phyloP scores from a whole-genome alignment of 176 grass and related monocot species.

The Panicum miliaceum region DNA sequence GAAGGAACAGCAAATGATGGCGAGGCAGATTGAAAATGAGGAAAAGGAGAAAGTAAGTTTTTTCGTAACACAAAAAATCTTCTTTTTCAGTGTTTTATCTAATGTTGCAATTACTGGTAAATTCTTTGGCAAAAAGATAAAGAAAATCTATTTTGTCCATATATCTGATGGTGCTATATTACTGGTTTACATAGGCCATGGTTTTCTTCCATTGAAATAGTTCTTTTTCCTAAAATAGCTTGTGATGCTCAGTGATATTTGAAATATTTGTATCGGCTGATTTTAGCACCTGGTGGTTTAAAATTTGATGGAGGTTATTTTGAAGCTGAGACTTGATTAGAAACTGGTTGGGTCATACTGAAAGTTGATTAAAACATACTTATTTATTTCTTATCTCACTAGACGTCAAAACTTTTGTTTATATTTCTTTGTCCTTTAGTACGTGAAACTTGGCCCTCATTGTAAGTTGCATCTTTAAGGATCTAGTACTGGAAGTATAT shows the following conservation, averaged over 20 bases:
- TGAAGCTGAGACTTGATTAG: not conserved
- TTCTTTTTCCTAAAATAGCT: not conserved
- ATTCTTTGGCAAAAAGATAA: not conserved
- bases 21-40: conserved; percentile 53
- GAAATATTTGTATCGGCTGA: not conserved
- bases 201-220: not conserved
- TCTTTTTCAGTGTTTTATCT: not conserved
- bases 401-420: not conserved
- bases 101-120: not conserved
- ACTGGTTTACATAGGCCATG: not conserved
- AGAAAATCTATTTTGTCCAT: not conserved
- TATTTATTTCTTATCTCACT: not conserved
- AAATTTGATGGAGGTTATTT: not conserved
- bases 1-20: conserved; percentile 56
- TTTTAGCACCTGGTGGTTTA: not conserved
- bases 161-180: not conserved
- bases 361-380: not conserved
- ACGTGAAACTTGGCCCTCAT: not conserved
- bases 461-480: not conserved
- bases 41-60: conserved; percentile 54
- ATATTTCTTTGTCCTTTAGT: not conserved
- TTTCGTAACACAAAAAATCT: not conserved
- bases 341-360: not conserved
- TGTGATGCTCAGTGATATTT: not conserved
- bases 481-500: not conserved